Evolutionary conservation across 306 rosid species (phyloP), one percentile per base, ranked within the genome.

Genomic region (Ziziphus jujuba): DNA sequence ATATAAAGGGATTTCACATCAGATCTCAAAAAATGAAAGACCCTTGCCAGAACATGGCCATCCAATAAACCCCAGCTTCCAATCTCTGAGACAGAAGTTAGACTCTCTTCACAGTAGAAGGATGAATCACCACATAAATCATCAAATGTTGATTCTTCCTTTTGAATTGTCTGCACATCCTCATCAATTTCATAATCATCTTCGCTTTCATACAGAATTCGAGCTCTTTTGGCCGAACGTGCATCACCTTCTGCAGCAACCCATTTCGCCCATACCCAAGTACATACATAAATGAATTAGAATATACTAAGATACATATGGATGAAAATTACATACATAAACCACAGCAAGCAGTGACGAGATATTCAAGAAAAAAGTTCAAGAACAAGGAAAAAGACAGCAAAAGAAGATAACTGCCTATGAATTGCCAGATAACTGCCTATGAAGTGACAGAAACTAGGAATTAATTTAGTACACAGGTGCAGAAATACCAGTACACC

Each of bases 21-120:
- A 28, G 85, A 79, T 77, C 91, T 85, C 80, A 95, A 48, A 84
- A 73, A 82, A 75, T 95, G 97, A 80, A 95, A 91, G 34, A 95
- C 74, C 23, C 87, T 81, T 3, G 92, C 97, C 70, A 95, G 75
- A 66, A 90, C 66, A 63, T 65, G 82, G 56, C 95, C 97, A 75
- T 86, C 81, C 78, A 95, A 84, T 72, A 82, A 63, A 59, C 87
- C 95, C 97, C 99, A 88, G 69, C 84, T 75, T 65, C 84, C 86
- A 60, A 72, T 64, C 17, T 76, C 83, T 61, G 88, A 69, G 52
- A 73, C 84, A 66, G 71, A 40, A 73, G 63, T 54, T 62, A 66
- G 81, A 82, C 79, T 70, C 64, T 77, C 82, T 57, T 73, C 82
- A 66, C 64, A 52, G 19, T 24, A 28, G 74, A 90, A 84, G 74